Evolutionary conservation across 2,329 filamentous ascomycete species (phyloP).

Genomic region (Arthrinium phaeospermum): DNA sequence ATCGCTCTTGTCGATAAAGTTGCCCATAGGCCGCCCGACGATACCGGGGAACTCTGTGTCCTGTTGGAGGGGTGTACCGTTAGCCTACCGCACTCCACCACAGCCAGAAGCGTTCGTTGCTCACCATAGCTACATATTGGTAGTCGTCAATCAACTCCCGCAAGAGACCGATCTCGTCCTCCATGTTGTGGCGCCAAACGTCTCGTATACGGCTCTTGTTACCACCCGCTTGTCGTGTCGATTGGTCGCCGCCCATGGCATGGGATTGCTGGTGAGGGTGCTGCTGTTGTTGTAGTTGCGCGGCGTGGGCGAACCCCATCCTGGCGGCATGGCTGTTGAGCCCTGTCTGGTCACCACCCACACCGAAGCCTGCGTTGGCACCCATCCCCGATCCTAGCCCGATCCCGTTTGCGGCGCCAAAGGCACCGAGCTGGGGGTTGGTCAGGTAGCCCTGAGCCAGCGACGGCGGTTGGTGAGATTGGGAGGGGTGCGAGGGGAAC

Average conservation of each 20-base stretch:
- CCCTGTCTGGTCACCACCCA: constrained; percentile 67
- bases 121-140: constrained; percentile 96
- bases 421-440: constrained; percentile 71
- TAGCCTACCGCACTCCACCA: constrained; percentile 26
- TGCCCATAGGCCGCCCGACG: constrained; percentile 91
- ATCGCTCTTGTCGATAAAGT: constrained; percentile 92
- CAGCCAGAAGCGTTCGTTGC: constrained; percentile 36
- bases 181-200: constrained; percentile 91
- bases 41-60: constrained; percentile 99
- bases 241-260: constrained; percentile 41
- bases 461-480: constrained; percentile 58
- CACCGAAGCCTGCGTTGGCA: constrained; percentile 53
- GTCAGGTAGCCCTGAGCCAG: constrained; percentile 74
- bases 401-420: constrained; percentile 62
- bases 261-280: constrained; percentile 55
- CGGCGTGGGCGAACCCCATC: constrained; percentile 82
- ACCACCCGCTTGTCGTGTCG: constrained; percentile 48
- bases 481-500: constrained; percentile 60
- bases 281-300: constrained; percentile 61
- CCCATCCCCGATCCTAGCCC: constrained; percentile 63
- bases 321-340: constrained; percentile 87
- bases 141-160: constrained; percentile 87
- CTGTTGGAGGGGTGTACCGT: constrained; percentile 51
- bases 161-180: constrained; percentile 87
- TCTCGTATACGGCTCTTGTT: constrained; percentile 87